A percentile compares a stretch with the other conserved stretches of the same genome.
These are phyloP conservation scores for Cylindrotheca closterium DNA, from an alignment of 108 stramenopile species.

Conservation along the genomic window DNA sequence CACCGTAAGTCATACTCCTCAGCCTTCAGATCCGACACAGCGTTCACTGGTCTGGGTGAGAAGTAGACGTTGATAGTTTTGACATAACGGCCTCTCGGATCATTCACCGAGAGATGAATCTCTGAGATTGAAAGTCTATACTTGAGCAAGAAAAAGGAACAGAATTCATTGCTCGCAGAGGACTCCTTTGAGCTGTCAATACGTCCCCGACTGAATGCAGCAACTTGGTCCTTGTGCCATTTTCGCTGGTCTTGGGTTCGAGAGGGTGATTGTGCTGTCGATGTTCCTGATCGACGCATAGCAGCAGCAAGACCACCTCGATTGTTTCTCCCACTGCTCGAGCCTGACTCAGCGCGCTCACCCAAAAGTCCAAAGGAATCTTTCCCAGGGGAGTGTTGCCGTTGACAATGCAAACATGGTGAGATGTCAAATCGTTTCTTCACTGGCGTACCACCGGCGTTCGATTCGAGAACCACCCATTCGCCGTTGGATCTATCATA, in stretches of 20 bases:
- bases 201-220: constrained; percentile 49
- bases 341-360: not conserved
- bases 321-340: not conserved
- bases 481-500: constrained; percentile 31
- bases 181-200: constrained; percentile 49
- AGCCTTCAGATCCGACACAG: constrained; percentile 55
- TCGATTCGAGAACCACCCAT: constrained; percentile 26
- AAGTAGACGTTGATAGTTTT: constrained; percentile 70
- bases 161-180: constrained; percentile 64
- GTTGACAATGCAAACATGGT: constrained; percentile 55
- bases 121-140: constrained; percentile 66
- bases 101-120: constrained; percentile 57
- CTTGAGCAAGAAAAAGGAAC: constrained; percentile 54
- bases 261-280: not conserved
- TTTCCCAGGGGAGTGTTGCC: constrained; percentile 8
- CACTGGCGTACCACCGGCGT: not conserved
- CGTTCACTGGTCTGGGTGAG: constrained; percentile 52
- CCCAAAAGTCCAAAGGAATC: not conserved
- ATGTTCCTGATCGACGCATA: not conserved
- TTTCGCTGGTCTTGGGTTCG: not conserved
- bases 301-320: not conserved
- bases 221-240: constrained; percentile 57
- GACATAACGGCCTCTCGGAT: constrained; percentile 75
- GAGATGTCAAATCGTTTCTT: constrained; percentile 52
- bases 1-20: constrained; percentile 52